A percentile compares a stretch with the other conserved stretches of the same genome.
Conservation (phyloP, 306 rosid species). For the Heteromeles arbutifolia region DNA sequence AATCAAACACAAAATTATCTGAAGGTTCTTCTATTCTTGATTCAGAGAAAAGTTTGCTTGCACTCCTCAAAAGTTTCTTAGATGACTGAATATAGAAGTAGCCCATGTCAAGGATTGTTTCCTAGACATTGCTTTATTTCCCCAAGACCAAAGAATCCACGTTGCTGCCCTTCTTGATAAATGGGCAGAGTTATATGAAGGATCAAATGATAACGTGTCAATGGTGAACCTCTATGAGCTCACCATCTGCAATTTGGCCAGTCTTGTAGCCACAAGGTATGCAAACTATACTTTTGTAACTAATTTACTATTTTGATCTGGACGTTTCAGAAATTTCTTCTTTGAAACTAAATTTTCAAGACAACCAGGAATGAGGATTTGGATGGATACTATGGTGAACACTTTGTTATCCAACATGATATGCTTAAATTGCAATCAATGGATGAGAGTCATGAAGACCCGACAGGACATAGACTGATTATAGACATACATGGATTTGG, state of each 20-base stretch:
- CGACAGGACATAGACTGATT: conserved; percentile 36
- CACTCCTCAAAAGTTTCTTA: conserved; percentile 31
- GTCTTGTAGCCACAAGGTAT: conserved; percentile 43
- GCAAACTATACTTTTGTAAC: background rate
- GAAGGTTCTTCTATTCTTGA: conserved; percentile 24
- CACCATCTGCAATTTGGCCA: conserved; percentile 25
- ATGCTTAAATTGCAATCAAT: conserved; percentile 49
- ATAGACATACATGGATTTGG: conserved; percentile 30
- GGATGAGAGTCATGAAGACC: conserved; percentile 8
- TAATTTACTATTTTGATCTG: too few species aligned
- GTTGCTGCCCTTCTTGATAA: conserved; percentile 49
- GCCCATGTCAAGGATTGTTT: conserved; percentile 35
- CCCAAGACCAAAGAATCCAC: conserved; percentile 52
- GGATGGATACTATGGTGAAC: conserved; percentile 36
- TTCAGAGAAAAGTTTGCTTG: conserved; percentile 5
- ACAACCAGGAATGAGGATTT: conserved; percentile 29
- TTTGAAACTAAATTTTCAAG: too few species aligned
- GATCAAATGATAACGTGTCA: conserved; percentile 27
- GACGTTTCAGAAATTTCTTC: too few species aligned
- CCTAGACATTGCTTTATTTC: conserved; percentile 49
- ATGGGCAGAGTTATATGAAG: conserved; percentile 35
- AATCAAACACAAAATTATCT: background rate
- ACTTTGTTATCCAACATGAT: conserved; percentile 47
- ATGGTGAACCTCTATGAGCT: conserved; percentile 31
- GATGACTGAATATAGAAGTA: conserved; percentile 6